phyloP scores from a whole-genome alignment of 139 green algal genomes.

The Chlorella sp. region DNA sequence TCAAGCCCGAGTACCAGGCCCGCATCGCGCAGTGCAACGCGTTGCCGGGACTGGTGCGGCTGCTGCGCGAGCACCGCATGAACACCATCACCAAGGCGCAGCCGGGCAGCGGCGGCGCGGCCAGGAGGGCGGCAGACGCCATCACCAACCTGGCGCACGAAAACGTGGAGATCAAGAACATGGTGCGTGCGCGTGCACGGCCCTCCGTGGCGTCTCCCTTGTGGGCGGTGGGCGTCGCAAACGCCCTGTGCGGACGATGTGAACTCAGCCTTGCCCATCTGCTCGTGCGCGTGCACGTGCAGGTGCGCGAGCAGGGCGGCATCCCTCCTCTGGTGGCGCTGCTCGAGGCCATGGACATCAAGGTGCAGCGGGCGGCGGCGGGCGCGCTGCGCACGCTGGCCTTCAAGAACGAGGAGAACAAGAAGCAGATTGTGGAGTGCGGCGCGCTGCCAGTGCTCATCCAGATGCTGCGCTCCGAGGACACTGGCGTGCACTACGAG shows the following conservation, averaged over 20 bases:
- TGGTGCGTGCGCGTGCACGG: constrained; percentile 42
- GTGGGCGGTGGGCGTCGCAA: too few species aligned
- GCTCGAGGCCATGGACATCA: constrained; percentile 77
- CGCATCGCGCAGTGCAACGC: constrained; percentile 66
- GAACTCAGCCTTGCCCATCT: too few species aligned
- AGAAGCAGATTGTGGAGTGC: constrained; percentile 91
- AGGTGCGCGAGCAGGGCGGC: constrained; percentile 70
- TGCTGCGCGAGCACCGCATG: constrained; percentile 54
- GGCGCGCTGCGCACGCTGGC: constrained; percentile 88
- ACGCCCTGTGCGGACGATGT: too few species aligned
- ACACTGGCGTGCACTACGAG: constrained; percentile 91
- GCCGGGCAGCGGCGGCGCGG: constrained; percentile 33
- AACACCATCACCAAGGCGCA: constrained; percentile 22
- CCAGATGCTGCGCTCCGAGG: constrained; percentile 90
- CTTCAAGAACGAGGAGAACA: constrained; percentile 99
- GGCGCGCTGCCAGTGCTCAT: constrained; percentile 86
- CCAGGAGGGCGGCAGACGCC: constrained; percentile 84
- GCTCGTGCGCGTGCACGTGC: too few species aligned
- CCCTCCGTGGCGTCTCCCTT: too few species aligned
- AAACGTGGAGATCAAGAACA: constrained; percentile 89
- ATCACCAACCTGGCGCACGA: constrained; percentile 97
- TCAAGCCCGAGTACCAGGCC: constrained; percentile 82
- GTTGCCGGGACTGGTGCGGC: constrained; percentile 57
- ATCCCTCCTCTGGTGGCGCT: constrained; percentile 89
- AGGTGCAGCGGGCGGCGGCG: constrained; percentile 77